Evolutionary conservation across 495 filamentous ascomycete genomes (phyloP), one percentile per base, ranked within the genome.

Genomic region (Neurospora africana): DNA sequence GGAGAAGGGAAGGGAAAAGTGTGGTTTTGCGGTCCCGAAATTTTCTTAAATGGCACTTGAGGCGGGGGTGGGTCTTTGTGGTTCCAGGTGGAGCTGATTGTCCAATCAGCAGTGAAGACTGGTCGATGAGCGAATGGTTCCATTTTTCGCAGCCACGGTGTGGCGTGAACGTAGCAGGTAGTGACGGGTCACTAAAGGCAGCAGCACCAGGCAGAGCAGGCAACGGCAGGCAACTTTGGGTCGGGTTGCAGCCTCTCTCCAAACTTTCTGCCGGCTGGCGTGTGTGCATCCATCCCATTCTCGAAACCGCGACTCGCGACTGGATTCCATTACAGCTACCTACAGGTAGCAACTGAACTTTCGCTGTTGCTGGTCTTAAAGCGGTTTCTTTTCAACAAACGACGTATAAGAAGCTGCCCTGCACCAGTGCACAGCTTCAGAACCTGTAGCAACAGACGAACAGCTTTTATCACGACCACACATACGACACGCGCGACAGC

Each of bases 1-100:
- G 78, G 80, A 77, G 82, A 76, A 70, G 65, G 70, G 74, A 83
- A 82, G 74, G 75, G 78, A 74, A 61, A 75, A 72, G 71, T 73
- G 21, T 58, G 38, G 73, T 68, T 68, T 68, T 72, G 65, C 69
- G 61, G 61, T 33, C 36, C 68, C 39, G 23, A 72, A 76, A 43
- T 77, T 81, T 79, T 78, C 74, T 73, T 79, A 69, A 69, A 68
- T 53, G 23, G 19, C 13, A 58, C 15, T 27, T 23, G 35, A 8
- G 69, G 41, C 38, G 43, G 23, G 43, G n/a, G 41, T 71, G 41
- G 69, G 41, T 53, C 19, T 61, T 2, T 67, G 68, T 41, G 72
- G 53, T 40, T 65, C 53, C 6, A 65, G 53, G 53, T 65, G 53
- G 53, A 35, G 53, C 53, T 65, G 6, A 30, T 33, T 65, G 53